Evolutionary conservation across 192 early-diverging fungal species (phyloP), one percentile per base, ranked within the genome.

Genomic region (Chytriomyces hyalinus): DNA sequence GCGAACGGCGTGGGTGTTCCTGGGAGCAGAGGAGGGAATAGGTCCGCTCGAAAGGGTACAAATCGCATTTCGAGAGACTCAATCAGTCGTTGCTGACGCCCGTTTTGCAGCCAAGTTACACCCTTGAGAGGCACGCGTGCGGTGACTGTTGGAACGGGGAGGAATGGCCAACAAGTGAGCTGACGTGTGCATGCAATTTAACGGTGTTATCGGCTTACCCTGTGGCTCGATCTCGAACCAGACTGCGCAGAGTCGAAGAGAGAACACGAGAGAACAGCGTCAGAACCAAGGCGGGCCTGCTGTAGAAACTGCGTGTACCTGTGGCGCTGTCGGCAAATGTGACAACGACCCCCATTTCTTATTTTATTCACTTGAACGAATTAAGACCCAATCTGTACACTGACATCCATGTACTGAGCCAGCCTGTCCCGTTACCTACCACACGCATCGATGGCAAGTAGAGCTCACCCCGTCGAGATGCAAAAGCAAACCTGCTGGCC

Each of bases 1-100:
- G 92, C 93, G 9, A 88, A 90, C 49, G 90, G 90, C 47, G 78
- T 85, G 20, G 78, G 70, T 5, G 75, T 80, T 6, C 83, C 81
- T 8, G 84, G 84, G 47, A 80, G 76, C 4, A 65, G 78, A 11
- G 76, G 77, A 7, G 88, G 88, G 62, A 89, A 89, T 78, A 87
- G 78, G 49, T 87, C 84, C 2, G 78, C 44, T 20, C 73, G 61
- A 65, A 79, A 89, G 44, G 75, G 65, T 53, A 80, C 81, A 43
- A 87, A 53, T 17, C 84, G 83, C n/a, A 87, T 68, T 28, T 84
- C 80, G 2, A 89, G 75, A 3, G 59, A 48, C 28, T 67, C 64
- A 28, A 88, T 81, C 49, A 78, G 68, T 13, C 83, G 70, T 63
- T 65, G 64, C 6, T 46, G 3, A 61, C 80, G 57, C 51, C 49